Evolutionary conservation across 495 filamentous ascomycete species (phyloP), one percentile per base, ranked within the genome.

Genomic region (Lentithecium fluviatile): DNA sequence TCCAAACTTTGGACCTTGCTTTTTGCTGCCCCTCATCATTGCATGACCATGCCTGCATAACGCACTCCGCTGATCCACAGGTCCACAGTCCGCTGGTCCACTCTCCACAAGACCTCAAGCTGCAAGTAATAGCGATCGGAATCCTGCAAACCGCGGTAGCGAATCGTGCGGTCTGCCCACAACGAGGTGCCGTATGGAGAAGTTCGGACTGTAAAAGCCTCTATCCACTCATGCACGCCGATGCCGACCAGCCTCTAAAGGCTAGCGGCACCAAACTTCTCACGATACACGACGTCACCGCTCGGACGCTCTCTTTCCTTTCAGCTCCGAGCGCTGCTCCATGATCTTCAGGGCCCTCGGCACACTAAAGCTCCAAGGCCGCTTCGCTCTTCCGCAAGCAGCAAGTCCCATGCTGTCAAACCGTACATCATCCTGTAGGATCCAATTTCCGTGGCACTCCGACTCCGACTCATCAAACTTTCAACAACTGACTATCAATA

Each of bases 271-370:
- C 40, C 40, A 15, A 6, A 3, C 15, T 43, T 20, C 40, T 43
- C 15, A 6, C 40, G 15, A 43, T 43, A 13, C 40, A 43, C 40
- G 40, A 43, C 40, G 40, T 43, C 40, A 43, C 13, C 15, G 15
- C 3, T 15, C 15, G 4, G 13, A 15, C 5, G 40, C 15, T 20
- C 15, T 7, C 36, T 38, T 38, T 7, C 36, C 7, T 38, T 38
- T 15, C 36, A 15, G 7, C 36, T 38, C 36, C 36, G 36, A 58
- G 34, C 37, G 36, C 40, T 21, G n/a, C 20, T 13, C 23, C 55
- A 52, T 43, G 56, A 59, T 59, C 46, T 52, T 23, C 56, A 52
- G 56, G 47, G 21, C 4, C 37, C 11, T 29, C 23, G n/a, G 45
- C 21, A 17, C 38, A 29, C 20, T 46, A 45, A 45, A 52, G 17